Evolutionary conservation across 2,329 filamentous ascomycete species (phyloP), one percentile per base, ranked within the genome.

Genomic region (Xylaria sp.): DNA sequence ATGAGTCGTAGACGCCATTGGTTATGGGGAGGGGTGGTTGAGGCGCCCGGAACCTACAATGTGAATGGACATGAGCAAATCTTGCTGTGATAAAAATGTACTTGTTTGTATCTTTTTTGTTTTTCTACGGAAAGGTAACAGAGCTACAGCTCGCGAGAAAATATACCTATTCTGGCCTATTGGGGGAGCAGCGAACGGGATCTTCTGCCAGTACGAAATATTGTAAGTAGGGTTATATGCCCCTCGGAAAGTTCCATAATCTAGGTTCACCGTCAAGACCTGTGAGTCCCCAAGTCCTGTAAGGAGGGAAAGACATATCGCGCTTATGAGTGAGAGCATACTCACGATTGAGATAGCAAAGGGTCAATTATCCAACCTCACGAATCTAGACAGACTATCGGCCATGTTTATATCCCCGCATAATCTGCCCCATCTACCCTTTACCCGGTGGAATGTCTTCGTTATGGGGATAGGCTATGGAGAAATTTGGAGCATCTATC

Each of bases 161-260:
- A 9, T 27, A 50, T 63, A 70, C 73, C 73, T 73, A 71, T 89
- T 88, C 53, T 81, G 73, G 1, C 86, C 86, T 13, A 81, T 77
- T 15, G 88, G 87, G 1, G 88, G 85, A 13, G 86, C 85, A 5
- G 85, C 87, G 71, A 86, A 90, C 17, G 87, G 87, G 55, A 90
- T 88, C 71, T 85, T 88, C 67, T 83, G 84, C 77, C 83, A 89
- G 76, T 88, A 87, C 29, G 82, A 85, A 47, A 89, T 82, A 71
- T 89, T 87, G 72, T 88, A 88, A 2, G 74, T 71, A 9, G 77
- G 67, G 20, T 82, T 82, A 70, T 86, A 86, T 51, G 82, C 81
- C 20, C 87, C 86, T 69, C 82, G 78, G 67, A 89, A 87, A 20
- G 78, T 81, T 31, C 83, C 84, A 70, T 86, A 86, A 73, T 83